Evolutionary conservation across 1,284 basidiomycete genomes (phyloP).

Genomic region (Rugosomyces carneus): DNA sequence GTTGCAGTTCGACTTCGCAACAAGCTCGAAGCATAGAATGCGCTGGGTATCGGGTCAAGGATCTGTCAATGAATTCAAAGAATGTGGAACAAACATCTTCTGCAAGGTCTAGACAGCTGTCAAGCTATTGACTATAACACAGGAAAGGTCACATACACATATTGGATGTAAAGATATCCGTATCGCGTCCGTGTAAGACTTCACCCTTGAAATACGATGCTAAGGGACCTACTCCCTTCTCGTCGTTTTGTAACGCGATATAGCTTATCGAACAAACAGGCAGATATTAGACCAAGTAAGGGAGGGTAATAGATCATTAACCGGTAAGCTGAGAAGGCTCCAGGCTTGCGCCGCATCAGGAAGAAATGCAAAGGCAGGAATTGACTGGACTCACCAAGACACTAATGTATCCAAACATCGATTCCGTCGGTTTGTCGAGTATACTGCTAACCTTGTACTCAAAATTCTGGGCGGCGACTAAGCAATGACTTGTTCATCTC

Average conservation of each 20-base stretch:
- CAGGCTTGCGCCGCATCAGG: conserved; percentile 53
- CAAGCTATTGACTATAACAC: not conserved
- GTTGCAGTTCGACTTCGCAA: conserved; percentile 83
- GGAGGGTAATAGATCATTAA: conserved; percentile 16
- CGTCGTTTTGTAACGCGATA: conserved; percentile 87
- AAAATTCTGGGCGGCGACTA: conserved; percentile 91
- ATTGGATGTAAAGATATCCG: conserved; percentile 92
- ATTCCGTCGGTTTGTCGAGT: conserved; percentile 92
- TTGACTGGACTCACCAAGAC: conserved; percentile 47
- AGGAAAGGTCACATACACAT: conserved; percentile 57
- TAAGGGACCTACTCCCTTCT: conserved; percentile 80
- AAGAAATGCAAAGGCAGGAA: not conserved
- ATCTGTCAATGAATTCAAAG: not conserved
- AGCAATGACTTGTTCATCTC: conserved; percentile 3
- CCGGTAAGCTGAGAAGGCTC: conserved; percentile 91
- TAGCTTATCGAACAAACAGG: conserved; percentile 46
- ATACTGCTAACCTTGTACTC: conserved; percentile 94
- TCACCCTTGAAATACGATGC: conserved; percentile 98
- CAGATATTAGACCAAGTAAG: not conserved
- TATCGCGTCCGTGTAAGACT: conserved; percentile 82
- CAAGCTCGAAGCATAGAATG: conserved; percentile 94
- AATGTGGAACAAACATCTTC: conserved; percentile 59
- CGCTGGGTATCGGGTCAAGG: conserved; percentile 45
- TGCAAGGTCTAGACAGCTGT: conserved; percentile 55
- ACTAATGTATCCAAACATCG: conserved; percentile 89